phyloP scores from a whole-genome alignment of 495 filamentous ascomycete genomes.

The Neurospora hispaniola region DNA sequence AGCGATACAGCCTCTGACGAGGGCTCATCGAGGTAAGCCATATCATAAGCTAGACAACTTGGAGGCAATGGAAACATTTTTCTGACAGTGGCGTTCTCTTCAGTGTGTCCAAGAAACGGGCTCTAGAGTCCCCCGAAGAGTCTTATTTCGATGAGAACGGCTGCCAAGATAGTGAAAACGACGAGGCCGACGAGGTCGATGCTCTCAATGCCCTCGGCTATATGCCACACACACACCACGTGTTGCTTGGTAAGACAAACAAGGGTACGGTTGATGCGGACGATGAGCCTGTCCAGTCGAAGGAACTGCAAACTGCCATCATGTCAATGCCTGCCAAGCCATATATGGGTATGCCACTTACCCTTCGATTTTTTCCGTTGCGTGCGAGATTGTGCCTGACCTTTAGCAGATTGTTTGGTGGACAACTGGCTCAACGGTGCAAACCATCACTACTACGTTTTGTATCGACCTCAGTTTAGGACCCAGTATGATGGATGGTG shows the following conservation, averaged over 20 bases:
- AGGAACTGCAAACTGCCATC: slow-evolving; percentile 18
- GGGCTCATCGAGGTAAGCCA: slow-evolving; percentile 10
- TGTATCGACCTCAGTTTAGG: slow-evolving; percentile 39
- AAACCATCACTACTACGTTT: slow-evolving; percentile 40
- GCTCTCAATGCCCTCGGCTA: slow-evolving; percentile 24
- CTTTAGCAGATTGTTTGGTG: slow-evolving; percentile 33
- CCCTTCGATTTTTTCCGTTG: neutral
- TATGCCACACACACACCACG: slow-evolving; percentile 20
- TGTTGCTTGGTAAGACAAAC: slow-evolving; percentile 18
- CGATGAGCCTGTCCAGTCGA: slow-evolving; percentile 12
- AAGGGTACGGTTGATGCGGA: slow-evolving; percentile 8
- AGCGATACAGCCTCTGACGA: slow-evolving; percentile 7
- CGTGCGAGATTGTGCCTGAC: slow-evolving; percentile 17
- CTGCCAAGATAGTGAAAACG: slow-evolving; percentile 6
- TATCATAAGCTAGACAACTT: neutral
- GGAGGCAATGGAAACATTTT: neutral
- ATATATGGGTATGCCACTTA: slow-evolving; percentile 20
- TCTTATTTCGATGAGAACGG: slow-evolving; percentile 1
- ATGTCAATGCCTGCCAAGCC: slow-evolving; percentile 13
- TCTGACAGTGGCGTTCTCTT: slow-evolving; percentile 1
- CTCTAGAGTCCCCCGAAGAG: slow-evolving; percentile 5
- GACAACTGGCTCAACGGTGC: slow-evolving; percentile 37
- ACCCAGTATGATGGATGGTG: slow-evolving; percentile 41
- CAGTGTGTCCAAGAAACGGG: slow-evolving; percentile 15
- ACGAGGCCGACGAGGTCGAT: slow-evolving; percentile 15